These are phyloP conservation scores for Pichia norvegensis DNA, from an alignment of 1,139 yeast species.

Conservation along the genomic window DNA sequence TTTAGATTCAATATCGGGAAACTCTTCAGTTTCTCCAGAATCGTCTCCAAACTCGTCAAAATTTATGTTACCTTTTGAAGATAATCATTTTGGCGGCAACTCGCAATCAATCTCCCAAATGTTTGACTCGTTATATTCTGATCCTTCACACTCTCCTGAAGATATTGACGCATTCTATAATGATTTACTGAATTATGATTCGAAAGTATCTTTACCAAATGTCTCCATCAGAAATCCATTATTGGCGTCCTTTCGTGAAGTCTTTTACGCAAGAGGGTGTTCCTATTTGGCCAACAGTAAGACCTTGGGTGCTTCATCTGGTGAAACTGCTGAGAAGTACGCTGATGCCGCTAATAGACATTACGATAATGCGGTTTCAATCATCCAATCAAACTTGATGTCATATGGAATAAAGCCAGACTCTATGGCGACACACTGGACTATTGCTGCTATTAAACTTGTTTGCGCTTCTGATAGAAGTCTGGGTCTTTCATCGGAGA, in stretches of 20 bases:
- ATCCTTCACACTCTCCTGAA: constrained; percentile 7
- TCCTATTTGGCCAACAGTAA: constrained; percentile 29
- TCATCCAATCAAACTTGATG: neutral
- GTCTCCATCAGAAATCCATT: constrained; percentile 11
- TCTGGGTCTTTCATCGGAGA: constrained; percentile 26
- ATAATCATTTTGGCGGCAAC: constrained; percentile 6
- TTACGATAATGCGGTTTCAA: constrained; percentile 22
- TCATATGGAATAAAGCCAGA: neutral
- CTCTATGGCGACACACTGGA: constrained; percentile 28
- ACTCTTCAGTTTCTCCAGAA: neutral
- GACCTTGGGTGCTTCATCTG: constrained; percentile 6
- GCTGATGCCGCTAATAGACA: constrained; percentile 22
- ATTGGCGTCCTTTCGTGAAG: constrained; percentile 29
- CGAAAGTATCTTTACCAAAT: constrained; percentile 8
- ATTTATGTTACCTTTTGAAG: neutral
- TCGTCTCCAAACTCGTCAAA: constrained; percentile 1
- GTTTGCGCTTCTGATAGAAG: constrained; percentile 32
- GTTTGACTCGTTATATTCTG: constrained; percentile 20
- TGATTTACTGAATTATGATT: constrained; percentile 23
- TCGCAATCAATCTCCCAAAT: constrained; percentile 18
- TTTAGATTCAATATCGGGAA: constrained; percentile 3
- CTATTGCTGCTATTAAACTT: constrained; percentile 32
- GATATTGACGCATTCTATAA: constrained; percentile 16
- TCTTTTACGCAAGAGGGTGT: constrained; percentile 35
- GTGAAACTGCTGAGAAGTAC: constrained; percentile 11